These are phyloP conservation scores for Penicillium sp. DNA, from an alignment of 2,329 filamentous ascomycete genomes.

Conservation along the genomic window DNA sequence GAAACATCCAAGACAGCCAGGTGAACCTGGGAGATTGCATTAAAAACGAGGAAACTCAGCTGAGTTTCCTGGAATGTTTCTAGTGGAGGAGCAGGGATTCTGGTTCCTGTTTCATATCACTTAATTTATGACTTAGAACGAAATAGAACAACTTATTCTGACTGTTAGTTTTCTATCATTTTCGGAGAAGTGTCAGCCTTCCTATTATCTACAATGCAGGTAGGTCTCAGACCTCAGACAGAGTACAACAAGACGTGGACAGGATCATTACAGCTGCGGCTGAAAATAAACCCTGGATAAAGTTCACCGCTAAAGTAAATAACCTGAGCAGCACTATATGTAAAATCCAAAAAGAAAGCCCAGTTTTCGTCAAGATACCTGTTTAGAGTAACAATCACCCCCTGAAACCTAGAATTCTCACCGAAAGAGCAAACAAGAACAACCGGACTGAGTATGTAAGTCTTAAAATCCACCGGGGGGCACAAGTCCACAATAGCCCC, in stretches of 20 bases:
- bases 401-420: not conserved
- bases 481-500: slow-evolving; percentile 2
- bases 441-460: not conserved
- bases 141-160: not conserved
- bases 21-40: slow-evolving; percentile 23
- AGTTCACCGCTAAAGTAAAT: not conserved
- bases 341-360: not conserved
- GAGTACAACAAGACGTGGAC: not conserved
- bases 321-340: not conserved
- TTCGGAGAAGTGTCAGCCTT: not conserved
- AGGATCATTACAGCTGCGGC: slow-evolving; percentile 10
- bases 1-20: slow-evolving; percentile 3
- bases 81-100: not conserved
- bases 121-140: not conserved
- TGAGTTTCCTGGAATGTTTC: slow-evolving; percentile 24
- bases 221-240: not conserved
- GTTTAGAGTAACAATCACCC: not conserved
- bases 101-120: not conserved
- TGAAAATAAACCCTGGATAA: slow-evolving; percentile 6
- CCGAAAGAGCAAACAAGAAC: not conserved
- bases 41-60: slow-evolving; percentile 22
- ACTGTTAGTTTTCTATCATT: not conserved
- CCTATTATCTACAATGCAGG: not conserved
- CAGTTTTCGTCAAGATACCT: slow-evolving; percentile 10
- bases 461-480: not conserved